phyloP scores from a whole-genome alignment of 148 eudicot species.

The Chenopodium formosanum region DNA sequence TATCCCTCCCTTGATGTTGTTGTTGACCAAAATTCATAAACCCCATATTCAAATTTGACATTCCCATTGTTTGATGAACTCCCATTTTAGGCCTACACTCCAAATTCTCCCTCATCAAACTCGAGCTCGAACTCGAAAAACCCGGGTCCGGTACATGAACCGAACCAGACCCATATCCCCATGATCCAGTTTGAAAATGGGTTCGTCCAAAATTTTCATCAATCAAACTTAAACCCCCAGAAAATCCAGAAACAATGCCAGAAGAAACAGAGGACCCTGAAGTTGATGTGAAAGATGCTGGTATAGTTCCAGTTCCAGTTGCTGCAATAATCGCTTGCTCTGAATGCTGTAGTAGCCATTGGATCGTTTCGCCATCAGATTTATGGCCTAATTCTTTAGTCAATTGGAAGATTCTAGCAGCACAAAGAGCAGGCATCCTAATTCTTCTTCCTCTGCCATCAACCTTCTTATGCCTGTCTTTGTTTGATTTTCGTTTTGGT shows the following conservation, averaged over 20 bases:
- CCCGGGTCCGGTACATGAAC: conserved; percentile 24
- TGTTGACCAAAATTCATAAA: conserved; percentile 24
- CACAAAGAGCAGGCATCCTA: conserved; percentile 58
- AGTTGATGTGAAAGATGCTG: conserved; percentile 42
- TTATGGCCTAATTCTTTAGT: conserved; percentile 48
- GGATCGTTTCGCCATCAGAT: conserved; percentile 48
- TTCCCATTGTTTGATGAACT: conserved; percentile 15
- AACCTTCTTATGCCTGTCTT: conserved; percentile 63
- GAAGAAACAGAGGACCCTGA: conserved; percentile 29
- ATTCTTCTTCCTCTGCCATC: conserved; percentile 69
- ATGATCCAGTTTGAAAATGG: conserved; percentile 15
- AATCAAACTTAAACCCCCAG: conserved; percentile 6
- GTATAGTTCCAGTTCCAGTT: conserved; percentile 54
- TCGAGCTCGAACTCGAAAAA: conserved; percentile 15
- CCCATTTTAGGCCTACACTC: conserved; percentile 27
- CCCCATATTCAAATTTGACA: conserved; percentile 26
- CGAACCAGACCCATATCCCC: conserved; percentile 22
- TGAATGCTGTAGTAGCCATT: conserved; percentile 57
- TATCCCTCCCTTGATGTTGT: conserved; percentile 14
- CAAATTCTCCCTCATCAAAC: conserved; percentile 3
- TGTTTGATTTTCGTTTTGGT: conserved; percentile 52
- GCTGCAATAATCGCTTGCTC: conserved; percentile 53
- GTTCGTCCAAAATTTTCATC: conserved; percentile 20
- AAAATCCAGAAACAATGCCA: conserved; percentile 4
- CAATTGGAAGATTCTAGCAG: conserved; percentile 57